These are phyloP conservation scores for Pyrus communis DNA, from an alignment of 306 rosid genomes.

Conservation along the genomic window DNA sequence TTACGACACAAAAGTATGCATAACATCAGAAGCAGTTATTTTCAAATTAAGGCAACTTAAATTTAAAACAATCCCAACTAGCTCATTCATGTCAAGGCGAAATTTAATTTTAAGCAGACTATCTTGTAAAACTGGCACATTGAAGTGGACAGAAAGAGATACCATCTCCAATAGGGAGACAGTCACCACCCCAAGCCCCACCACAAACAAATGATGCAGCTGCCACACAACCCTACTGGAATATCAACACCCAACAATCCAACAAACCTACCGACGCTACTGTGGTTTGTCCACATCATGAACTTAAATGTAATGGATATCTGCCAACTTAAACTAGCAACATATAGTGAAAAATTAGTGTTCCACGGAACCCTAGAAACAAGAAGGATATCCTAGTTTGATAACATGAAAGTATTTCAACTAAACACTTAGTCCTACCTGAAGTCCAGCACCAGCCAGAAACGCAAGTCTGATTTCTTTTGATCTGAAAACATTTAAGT, in stretches of 20 bases:
- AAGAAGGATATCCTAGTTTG: not conserved
- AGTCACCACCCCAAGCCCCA: not conserved
- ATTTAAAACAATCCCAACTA: not conserved
- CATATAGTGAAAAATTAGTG: not conserved
- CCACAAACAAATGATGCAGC: not conserved
- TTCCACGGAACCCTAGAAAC: not conserved
- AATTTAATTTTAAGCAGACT: not conserved
- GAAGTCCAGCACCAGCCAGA: constrained; percentile 83
- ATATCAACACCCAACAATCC: not conserved
- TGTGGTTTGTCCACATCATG: not conserved
- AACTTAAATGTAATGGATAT: not conserved
- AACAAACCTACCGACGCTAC: not conserved
- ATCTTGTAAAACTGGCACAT: not conserved
- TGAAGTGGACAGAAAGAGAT: not conserved
- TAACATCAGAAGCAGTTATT: too few relatives aligned
- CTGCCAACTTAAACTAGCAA: not conserved
- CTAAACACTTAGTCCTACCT: constrained; percentile 33
- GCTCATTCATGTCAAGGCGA: not conserved
- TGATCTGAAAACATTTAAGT: constrained; percentile 46
- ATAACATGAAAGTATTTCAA: not conserved
- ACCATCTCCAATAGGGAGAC: not conserved
- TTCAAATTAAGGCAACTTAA: not conserved
- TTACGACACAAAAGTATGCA: not conserved
- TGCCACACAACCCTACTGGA: not conserved
- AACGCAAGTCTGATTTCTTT: constrained; percentile 84